phyloP scores from a whole-genome alignment of 192 early-diverging fungal genomes.

The Funneliformis geosporum region DNA sequence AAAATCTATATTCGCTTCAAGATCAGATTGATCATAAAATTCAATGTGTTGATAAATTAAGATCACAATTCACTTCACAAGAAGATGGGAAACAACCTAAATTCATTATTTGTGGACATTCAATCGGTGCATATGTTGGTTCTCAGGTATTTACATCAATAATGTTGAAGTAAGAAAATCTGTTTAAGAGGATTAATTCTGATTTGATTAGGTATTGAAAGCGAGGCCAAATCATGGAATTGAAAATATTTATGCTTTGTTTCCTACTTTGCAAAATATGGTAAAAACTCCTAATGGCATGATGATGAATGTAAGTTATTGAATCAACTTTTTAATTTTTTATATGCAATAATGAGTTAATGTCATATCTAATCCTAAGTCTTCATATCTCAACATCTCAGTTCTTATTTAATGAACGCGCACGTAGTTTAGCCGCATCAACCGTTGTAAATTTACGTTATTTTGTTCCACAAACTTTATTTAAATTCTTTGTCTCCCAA shows the following conservation, averaged over 20 bases:
- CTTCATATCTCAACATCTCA: too few relatives aligned
- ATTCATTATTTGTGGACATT: constrained; percentile 66
- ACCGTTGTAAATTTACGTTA: not conserved
- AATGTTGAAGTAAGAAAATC: not conserved
- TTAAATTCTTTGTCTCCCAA: constrained; percentile 38
- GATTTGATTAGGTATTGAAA: constrained; percentile 49
- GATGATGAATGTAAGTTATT: constrained; percentile 50
- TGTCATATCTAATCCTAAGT: too few relatives aligned
- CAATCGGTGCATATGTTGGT: constrained; percentile 65
- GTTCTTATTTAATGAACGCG: constrained; percentile 24
- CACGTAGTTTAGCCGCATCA: constrained; percentile 37
- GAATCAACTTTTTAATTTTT: not conserved
- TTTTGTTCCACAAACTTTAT: constrained; percentile 26
- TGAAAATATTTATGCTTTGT: constrained; percentile 66
- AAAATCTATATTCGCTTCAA: constrained; percentile 47
- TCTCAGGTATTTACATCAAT: constrained; percentile 42
- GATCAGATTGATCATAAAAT: constrained; percentile 74
- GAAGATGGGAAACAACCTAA: constrained; percentile 18
- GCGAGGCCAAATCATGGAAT: constrained; percentile 64
- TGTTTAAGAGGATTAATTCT: constrained; percentile 25
- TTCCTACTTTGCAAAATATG: constrained; percentile 81
- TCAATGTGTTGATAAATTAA: constrained; percentile 58
- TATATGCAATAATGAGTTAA: not conserved
- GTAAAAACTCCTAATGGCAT: constrained; percentile 74
- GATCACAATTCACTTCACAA: constrained; percentile 48